These are phyloP conservation scores for Phytophthora citricola DNA, from an alignment of 352 stramenopile species.

Conservation along the genomic window DNA sequence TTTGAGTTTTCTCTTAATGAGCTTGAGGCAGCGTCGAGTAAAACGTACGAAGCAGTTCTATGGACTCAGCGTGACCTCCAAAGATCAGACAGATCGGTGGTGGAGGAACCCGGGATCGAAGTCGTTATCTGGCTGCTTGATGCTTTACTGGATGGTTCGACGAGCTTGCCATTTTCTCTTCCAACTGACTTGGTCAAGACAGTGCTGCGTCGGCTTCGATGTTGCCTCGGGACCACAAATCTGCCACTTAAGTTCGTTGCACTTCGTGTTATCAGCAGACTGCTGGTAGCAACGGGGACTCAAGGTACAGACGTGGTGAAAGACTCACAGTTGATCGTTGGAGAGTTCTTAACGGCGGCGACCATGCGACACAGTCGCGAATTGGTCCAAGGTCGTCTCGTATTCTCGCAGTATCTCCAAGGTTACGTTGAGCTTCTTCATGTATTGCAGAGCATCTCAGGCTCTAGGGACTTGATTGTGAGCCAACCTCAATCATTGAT, in stretches of 20 bases:
- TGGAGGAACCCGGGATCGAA: slow-evolving; percentile 80
- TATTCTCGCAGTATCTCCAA: slow-evolving; percentile 81
- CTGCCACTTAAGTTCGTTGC: slow-evolving; percentile 69
- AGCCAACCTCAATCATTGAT: background rate
- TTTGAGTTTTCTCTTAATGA: slow-evolving; percentile 68
- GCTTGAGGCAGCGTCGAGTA: slow-evolving; percentile 58
- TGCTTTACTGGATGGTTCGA: slow-evolving; percentile 33
- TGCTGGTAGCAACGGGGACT: slow-evolving; percentile 34
- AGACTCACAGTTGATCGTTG: slow-evolving; percentile 20
- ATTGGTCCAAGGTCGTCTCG: slow-evolving; percentile 56
- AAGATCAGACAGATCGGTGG: slow-evolving; percentile 50
- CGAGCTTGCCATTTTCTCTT: background rate
- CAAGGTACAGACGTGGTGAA: background rate
- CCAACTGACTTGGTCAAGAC: slow-evolving; percentile 4
- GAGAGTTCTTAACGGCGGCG: slow-evolving; percentile 58
- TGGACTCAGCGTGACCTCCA: slow-evolving; percentile 82
- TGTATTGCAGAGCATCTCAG: slow-evolving; percentile 20
- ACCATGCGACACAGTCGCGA: slow-evolving; percentile 61
- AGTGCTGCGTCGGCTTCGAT: slow-evolving; percentile 32
- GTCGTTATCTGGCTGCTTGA: slow-evolving; percentile 74
- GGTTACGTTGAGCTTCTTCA: slow-evolving; percentile 67
- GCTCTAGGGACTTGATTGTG: slow-evolving; percentile 2
- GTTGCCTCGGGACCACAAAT: slow-evolving; percentile 54
- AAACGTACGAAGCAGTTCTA: slow-evolving; percentile 64
- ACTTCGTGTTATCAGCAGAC: slow-evolving; percentile 54